Conservation (phyloP, 2,329 filamentous ascomycete species). For the Aspergillus sp. region DNA sequence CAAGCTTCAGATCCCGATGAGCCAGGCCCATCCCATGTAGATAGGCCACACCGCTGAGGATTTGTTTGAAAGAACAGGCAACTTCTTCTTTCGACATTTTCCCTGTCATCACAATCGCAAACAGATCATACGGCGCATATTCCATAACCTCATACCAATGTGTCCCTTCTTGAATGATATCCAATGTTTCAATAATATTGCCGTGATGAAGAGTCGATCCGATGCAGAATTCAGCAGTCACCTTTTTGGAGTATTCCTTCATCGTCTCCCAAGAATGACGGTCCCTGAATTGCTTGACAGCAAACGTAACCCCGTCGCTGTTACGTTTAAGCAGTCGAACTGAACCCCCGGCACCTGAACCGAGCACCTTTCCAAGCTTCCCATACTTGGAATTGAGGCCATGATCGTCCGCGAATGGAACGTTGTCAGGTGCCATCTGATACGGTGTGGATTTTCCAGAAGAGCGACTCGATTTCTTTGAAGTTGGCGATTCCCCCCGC, state of each 20-base stretch:
- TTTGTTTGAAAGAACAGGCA: constrained; percentile 89
- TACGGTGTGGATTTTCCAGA: constrained; percentile 58
- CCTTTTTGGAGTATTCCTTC: constrained; percentile 95
- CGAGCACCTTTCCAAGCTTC: constrained; percentile 91
- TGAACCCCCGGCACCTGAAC: constrained; percentile 91
- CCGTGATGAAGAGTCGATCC: constrained; percentile 96
- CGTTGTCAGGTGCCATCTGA: constrained; percentile 55
- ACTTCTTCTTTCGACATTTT: constrained; percentile 94
- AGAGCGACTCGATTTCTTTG: constrained; percentile 61
- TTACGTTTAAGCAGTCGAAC: constrained; percentile 92
- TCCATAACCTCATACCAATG: constrained; percentile 99
- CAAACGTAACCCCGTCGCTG: constrained; percentile 91
- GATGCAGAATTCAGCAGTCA: constrained; percentile 97
- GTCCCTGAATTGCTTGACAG: constrained; percentile 94
- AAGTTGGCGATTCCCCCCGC: constrained; percentile 64
- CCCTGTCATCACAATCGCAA: constrained; percentile 98
- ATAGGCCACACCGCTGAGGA: constrained; percentile 91
- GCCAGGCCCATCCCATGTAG: constrained; percentile 93
- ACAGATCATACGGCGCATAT: constrained; percentile 92
- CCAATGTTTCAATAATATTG: constrained; percentile 97
- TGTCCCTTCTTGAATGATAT: constrained; percentile 91
- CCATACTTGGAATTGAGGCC: constrained; percentile 90
- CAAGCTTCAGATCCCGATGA: constrained; percentile 92
- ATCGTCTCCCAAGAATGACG: constrained; percentile 92
- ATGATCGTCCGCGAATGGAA: constrained; percentile 94